These are phyloP conservation scores for Austroboletus novae-zelandiae DNA, from an alignment of 1,284 basidiomycete species.

Conservation along the genomic window DNA sequence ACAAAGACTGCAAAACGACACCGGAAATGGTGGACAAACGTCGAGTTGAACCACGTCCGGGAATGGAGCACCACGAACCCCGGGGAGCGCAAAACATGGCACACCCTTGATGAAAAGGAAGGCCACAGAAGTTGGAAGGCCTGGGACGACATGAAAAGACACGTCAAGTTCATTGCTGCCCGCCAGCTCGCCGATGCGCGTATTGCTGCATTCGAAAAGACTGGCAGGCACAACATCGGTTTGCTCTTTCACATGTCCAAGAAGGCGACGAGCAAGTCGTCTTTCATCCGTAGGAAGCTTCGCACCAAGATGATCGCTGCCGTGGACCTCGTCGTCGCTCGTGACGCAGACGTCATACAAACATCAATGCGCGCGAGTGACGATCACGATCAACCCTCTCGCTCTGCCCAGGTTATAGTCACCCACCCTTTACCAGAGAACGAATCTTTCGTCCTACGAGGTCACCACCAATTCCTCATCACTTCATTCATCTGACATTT, in stretches of 20 bases:
- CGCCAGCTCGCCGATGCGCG: too few species aligned
- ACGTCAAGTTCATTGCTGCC: background rate
- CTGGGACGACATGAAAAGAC: background rate
- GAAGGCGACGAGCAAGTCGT: slow-evolving; percentile 28
- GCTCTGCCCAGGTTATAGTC: slow-evolving; percentile 6
- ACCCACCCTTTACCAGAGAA: slow-evolving; percentile 1
- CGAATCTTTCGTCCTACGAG: slow-evolving; percentile 13
- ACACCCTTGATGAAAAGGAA: background rate
- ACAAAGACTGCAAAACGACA: background rate
- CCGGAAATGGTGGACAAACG: background rate
- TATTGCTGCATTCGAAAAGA: background rate
- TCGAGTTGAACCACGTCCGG: background rate
- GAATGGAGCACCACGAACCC: background rate
- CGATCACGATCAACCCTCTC: background rate
- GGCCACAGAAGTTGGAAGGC: too few species aligned
- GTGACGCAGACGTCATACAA: slow-evolving; percentile 13
- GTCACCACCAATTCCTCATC: slow-evolving; percentile 9
- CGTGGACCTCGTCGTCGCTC: slow-evolving; percentile 25
- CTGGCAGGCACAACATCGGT: too few species aligned
- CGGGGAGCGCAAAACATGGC: background rate
- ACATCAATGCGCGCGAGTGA: background rate
- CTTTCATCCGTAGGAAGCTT: slow-evolving; percentile 23
- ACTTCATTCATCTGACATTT: background rate
- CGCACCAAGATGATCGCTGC: slow-evolving; percentile 26
- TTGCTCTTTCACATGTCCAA: slow-evolving; percentile 18